These are phyloP conservation scores for Kodamaea nitidulidarum DNA, from an alignment of 805 yeast species.

Conservation along the genomic window DNA sequence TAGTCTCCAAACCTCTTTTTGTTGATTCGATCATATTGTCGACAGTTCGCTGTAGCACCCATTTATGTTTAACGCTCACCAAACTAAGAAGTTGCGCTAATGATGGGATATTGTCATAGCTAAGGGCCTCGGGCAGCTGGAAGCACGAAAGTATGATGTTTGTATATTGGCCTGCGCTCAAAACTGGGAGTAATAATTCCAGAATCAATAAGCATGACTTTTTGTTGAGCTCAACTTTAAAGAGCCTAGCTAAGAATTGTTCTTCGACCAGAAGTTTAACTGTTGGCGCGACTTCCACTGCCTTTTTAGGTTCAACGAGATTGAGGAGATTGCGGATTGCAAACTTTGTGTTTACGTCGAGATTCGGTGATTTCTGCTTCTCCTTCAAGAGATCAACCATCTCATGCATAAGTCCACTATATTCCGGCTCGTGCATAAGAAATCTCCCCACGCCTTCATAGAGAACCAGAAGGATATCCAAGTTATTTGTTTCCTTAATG, in stretches of 20 bases:
- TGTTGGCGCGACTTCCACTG: not conserved
- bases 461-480: conserved; percentile 64
- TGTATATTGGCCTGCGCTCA: conserved; percentile 16
- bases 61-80: conserved; percentile 25
- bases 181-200: conserved; percentile 12
- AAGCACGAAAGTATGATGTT: conserved; percentile 38
- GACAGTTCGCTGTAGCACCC: conserved; percentile 44
- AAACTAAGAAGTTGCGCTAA: conserved; percentile 46
- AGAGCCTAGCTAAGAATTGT: conserved; percentile 40
- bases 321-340: conserved; percentile 55
- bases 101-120: conserved; percentile 49
- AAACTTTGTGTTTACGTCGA: conserved; percentile 53
- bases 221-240: conserved; percentile 48
- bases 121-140: conserved; percentile 57
- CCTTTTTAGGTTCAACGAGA: conserved; percentile 58
- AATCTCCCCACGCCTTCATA: conserved; percentile 73
- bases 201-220: conserved; percentile 22
- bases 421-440: conserved; percentile 54
- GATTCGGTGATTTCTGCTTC: conserved; percentile 44
- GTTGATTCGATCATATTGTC: conserved; percentile 67
- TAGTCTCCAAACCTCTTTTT: conserved; percentile 59
- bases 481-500: conserved; percentile 50
- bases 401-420: conserved; percentile 54
- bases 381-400: conserved; percentile 55
- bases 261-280: conserved; percentile 18